Evolutionary conservation across 371 early-diverging fungal genomes (phyloP), one percentile per base, ranked within the genome.

Genomic region (Mortierella sp.): DNA sequence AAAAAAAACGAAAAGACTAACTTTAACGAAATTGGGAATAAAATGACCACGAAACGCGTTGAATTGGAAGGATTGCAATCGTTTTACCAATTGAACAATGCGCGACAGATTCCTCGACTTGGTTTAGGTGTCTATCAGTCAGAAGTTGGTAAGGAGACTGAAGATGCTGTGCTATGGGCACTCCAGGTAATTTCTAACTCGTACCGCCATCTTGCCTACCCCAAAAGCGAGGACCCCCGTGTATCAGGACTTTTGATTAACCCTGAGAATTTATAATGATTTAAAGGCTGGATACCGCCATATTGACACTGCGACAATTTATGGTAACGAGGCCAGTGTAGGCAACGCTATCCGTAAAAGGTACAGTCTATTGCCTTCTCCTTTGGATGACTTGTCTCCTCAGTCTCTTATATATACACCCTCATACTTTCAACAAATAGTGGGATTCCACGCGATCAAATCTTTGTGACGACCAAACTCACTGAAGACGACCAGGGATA

Each of bases 401-500:
- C 16, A 48, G 5, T 48, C n/a, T 48, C 6, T 48, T 4, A 3
- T 19, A 5, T 21, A 48, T 9, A 9, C 10, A 43, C 13, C 3
- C 40, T 2, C 28, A n/a, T 1, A 36, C 15, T 32, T 52, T 11
- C 22, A 36, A 15, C 41, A 15, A 9, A 36, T 60, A 86, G 87
- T 53, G 84, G 86, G 21, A 79, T 91, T 13, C 88, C 89, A 19
- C 86, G 95, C 40, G 84, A 88, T 47, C 85, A 93, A 70, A 84
- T 95, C 52, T 95, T 91, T 82, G 87, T 95, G 59, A 95, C 95
- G 11, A 92, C 94, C 10, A 95, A 95, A 66, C 84, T 95, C 4
- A 84, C 84, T 80, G 85, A 89, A 63, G 65, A 70, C 9, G 81
- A 83, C 52, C 88, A 89, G 22, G 88, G 88, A 2, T 87, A 86